Evolutionary conservation across 352 stramenopile genomes (phyloP), one percentile per base, ranked within the genome.

Genomic region (Discostella stelligera): DNA sequence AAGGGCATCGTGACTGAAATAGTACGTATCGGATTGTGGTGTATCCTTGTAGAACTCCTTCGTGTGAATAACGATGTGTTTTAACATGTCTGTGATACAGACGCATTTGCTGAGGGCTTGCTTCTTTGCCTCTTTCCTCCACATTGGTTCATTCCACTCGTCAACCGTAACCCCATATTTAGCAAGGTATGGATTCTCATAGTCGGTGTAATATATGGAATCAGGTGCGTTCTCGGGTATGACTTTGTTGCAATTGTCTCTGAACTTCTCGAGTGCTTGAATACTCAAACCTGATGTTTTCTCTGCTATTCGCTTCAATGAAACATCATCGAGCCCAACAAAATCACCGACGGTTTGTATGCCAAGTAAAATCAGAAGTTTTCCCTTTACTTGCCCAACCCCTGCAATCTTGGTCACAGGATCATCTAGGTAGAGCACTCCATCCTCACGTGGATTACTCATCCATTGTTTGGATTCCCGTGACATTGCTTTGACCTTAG

Each of bases 121-220:
- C 20, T 55, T 55, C 25, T 55, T 55, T 20, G 25, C 16, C 49
- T 55, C 49, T 21, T 55, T 23, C 20, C 20, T 55, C 49, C 49
- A 55, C 3, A 20, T 21, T 21, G 49, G 49, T 23, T 55, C 49
- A 9, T 23, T 23, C 49, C 10, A 55, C 25, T 55, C 16, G 14
- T 55, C 25, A 18, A 27, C 49, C 7, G 20, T 16, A 4, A 3
- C 25, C 49, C 49, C 49, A 55, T 11, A 55, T 55, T 55, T 55
- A 27, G 49, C 49, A 55, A 23, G 11, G 16, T 55, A 55, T 27
- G 49, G 49, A 55, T 55, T 55, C 10, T 55, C 49, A 21, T 55
- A 6, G 25, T 55, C 16, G 14, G 7, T 27, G 6, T 55, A 55
- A 55, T 23, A 55, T 16, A 55, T 23, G 6, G 49, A 27, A 18